phyloP scores from a whole-genome alignment of 306 rosid species.

The Dalbergia cochinchinensis region DNA sequence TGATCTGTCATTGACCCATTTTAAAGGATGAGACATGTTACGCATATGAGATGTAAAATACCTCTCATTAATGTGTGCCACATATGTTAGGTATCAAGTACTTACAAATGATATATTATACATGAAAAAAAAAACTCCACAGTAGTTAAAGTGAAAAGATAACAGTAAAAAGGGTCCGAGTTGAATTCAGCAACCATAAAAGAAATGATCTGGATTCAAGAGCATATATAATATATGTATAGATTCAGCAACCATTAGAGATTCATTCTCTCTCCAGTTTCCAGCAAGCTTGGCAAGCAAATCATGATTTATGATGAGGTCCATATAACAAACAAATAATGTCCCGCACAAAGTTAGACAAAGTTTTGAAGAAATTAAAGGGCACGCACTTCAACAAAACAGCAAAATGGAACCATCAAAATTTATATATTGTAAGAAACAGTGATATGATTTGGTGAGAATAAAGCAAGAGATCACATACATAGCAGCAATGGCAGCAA shows the following conservation, averaged over 20 bases:
- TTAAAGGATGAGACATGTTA: neutral
- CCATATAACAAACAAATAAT: neutral
- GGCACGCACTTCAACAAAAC: neutral
- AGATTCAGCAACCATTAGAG: too few species aligned
- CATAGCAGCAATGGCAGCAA: constrained; percentile 87
- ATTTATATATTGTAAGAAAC: too few species aligned
- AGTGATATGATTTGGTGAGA: neutral
- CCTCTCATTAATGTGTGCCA: neutral
- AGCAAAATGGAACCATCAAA: neutral
- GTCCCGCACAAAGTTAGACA: neutral
- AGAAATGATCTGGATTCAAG: too few species aligned
- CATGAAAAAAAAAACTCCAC: neutral
- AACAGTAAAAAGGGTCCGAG: neutral
- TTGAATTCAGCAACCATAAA: too few species aligned
- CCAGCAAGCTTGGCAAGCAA: too few species aligned
- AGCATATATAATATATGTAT: too few species aligned
- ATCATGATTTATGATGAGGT: too few species aligned
- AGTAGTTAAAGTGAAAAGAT: too few species aligned
- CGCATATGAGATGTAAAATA: neutral
- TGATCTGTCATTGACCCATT: neutral
- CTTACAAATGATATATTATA: too few species aligned
- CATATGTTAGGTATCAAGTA: neutral
- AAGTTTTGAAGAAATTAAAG: neutral
- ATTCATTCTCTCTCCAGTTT: too few species aligned
- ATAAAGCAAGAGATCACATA: constrained; percentile 22